phyloP scores from a whole-genome alignment of 2,329 filamentous ascomycete species.

The Beauveria asiatica region DNA sequence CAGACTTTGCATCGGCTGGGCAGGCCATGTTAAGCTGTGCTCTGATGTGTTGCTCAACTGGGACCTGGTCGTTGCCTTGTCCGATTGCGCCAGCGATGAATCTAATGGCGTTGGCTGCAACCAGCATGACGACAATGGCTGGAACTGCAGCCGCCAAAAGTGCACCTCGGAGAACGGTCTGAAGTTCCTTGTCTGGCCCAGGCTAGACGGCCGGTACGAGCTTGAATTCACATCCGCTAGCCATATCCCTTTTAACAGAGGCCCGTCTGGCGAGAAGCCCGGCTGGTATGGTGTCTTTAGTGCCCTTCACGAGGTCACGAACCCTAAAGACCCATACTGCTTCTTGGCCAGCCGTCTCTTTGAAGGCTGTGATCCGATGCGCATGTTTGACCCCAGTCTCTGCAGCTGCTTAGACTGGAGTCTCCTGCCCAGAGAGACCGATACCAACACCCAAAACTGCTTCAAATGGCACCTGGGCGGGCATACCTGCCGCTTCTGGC shows the following conservation, averaged over 20 bases:
- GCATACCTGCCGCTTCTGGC: background rate
- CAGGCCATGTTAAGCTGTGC: too few relatives aligned
- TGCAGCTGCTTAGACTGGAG: slow-evolving; percentile 7
- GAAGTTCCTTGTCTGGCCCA: too few relatives aligned
- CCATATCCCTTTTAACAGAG: background rate
- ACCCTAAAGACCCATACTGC: background rate
- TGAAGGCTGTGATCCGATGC: background rate
- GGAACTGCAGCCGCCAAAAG: too few relatives aligned
- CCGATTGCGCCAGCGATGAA: too few relatives aligned
- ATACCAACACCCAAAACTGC: background rate
- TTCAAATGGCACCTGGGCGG: background rate
- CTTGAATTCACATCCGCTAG: too few relatives aligned
- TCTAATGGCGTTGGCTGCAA: too few relatives aligned
- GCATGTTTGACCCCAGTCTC: slow-evolving; percentile 5
- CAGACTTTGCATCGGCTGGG: too few relatives aligned
- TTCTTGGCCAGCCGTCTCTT: background rate
- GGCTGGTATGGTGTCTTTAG: background rate
- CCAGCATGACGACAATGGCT: too few relatives aligned
- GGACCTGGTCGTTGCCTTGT: too few relatives aligned
- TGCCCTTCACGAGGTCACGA: background rate
- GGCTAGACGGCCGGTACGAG: too few relatives aligned
- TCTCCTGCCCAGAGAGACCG: background rate
- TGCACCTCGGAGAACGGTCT: too few relatives aligned
- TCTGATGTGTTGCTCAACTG: too few relatives aligned
- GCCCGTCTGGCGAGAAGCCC: background rate